Conservation (phyloP, 352 stramenopile species). For the Globisporangium heterothallicum region DNA sequence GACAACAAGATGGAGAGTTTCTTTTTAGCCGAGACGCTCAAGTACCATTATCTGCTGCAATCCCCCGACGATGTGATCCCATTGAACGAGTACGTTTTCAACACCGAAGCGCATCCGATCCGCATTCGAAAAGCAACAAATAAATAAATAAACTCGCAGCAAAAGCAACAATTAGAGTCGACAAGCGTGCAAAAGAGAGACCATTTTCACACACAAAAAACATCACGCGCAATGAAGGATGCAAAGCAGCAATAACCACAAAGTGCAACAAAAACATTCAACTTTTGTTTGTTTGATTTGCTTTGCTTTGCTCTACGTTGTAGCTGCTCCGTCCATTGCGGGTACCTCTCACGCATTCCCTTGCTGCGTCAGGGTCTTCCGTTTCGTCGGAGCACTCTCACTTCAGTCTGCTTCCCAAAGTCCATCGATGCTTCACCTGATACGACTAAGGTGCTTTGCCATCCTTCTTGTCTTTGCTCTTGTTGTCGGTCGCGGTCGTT, state of each 20-base stretch:
- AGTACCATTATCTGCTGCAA: conserved; percentile 97
- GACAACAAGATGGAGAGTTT: conserved; percentile 98
- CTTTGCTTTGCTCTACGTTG: too few relatives aligned
- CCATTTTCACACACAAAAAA: too few relatives aligned
- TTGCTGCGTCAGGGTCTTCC: too few relatives aligned
- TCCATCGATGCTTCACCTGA: too few relatives aligned
- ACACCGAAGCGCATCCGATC: conserved; percentile 95
- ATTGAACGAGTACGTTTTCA: conserved; percentile 95
- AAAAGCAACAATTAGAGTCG: background rate
- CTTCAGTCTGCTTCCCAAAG: too few relatives aligned
- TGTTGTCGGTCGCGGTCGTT: conserved; percentile 10
- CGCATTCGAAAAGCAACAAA: conserved; percentile 28
- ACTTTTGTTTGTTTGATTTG: too few relatives aligned
- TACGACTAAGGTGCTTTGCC: conserved; percentile 34
- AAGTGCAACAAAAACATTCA: too few relatives aligned
- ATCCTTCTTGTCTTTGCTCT: conserved; percentile 41
- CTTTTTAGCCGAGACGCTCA: conserved; percentile 98
- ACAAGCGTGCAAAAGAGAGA: too few relatives aligned
- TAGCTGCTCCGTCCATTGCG: too few relatives aligned
- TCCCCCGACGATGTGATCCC: conserved; percentile 68
- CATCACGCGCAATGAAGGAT: too few relatives aligned
- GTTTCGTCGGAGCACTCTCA: background rate
- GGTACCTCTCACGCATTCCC: too few relatives aligned
- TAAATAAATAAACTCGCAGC: conserved; percentile 4
- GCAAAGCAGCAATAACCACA: too few relatives aligned